Evolutionary conservation across 2,329 filamentous ascomycete species (phyloP).

Genomic region (Grosmannia penicillata): DNA sequence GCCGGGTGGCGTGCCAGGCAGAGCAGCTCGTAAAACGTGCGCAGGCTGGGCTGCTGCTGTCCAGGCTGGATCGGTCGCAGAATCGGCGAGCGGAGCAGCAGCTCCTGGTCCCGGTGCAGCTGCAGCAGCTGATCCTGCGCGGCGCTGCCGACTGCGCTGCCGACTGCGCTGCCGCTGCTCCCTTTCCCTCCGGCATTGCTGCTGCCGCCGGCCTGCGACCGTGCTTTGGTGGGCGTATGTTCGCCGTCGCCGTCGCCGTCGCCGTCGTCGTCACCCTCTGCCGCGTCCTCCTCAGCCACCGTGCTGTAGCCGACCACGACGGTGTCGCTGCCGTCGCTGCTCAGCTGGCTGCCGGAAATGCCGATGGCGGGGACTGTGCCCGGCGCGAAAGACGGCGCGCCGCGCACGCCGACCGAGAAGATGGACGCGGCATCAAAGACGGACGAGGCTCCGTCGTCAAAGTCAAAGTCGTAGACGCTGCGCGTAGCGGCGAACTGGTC

Average conservation of each 20-base stretch:
- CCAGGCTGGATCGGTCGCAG: neutral
- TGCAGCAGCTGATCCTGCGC: neutral
- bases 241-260: neutral
- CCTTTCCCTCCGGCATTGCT: neutral
- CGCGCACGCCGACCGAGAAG: slow-evolving; percentile 6
- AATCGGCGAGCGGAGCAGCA: neutral
- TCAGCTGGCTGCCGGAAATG: neutral
- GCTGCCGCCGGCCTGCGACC: neutral
- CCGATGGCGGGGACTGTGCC: too few relatives aligned
- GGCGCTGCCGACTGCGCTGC: neutral
- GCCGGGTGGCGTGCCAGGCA: slow-evolving; percentile 21
- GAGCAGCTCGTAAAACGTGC: slow-evolving; percentile 29
- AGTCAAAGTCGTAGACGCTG: slow-evolving; percentile 30
- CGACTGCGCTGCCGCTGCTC: neutral
- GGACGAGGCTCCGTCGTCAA: slow-evolving; percentile 28
- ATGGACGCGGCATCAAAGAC: slow-evolving; percentile 18
- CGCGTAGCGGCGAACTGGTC: slow-evolving; percentile 33
- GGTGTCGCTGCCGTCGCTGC: slow-evolving; percentile 1
- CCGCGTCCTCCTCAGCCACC: slow-evolving; percentile 10
- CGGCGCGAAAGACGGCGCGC: slow-evolving; percentile 10
- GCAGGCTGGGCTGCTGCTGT: slow-evolving; percentile 2
- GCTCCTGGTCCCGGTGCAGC: neutral
- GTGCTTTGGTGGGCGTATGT: too few relatives aligned
- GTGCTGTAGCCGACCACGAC: slow-evolving; percentile 9
- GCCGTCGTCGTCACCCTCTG: slow-evolving; percentile 10